Conservation (phyloP, 352 stramenopile genomes). For the Phytophthora gonapodyides region DNA sequence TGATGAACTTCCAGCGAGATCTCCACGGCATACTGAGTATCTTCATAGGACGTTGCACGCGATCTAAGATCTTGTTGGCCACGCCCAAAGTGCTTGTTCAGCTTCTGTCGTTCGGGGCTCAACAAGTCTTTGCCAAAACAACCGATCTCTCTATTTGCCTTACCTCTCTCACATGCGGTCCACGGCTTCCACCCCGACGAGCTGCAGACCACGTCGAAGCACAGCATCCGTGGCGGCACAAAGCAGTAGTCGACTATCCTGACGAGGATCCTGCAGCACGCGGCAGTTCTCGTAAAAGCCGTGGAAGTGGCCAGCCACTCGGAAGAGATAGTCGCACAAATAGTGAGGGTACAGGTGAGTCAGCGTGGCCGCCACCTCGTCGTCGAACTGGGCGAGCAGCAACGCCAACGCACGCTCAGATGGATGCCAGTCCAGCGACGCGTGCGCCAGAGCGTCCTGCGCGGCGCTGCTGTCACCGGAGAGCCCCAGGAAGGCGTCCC, state of each 20-base stretch:
- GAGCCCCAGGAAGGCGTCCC: constrained; percentile 38
- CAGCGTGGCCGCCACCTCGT: constrained; percentile 63
- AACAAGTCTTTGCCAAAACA: constrained; percentile 1
- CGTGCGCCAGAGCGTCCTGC: constrained; percentile 43
- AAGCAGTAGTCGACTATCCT: constrained; percentile 71
- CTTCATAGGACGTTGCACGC: no score
- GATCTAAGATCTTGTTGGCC: no score
- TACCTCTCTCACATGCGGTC: constrained; percentile 69
- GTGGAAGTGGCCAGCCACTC: constrained; percentile 79
- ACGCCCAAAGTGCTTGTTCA: no score
- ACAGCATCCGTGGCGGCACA: constrained; percentile 78
- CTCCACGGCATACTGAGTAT: no score
- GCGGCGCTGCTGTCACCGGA: constrained; percentile 30
- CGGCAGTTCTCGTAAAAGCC: constrained; percentile 83
- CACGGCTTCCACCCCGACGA: constrained; percentile 70
- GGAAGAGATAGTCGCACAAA: constrained; percentile 85
- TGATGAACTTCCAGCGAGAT: background rate
- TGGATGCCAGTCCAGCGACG: constrained; percentile 63
- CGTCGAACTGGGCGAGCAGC: constrained; percentile 78
- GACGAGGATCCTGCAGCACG: constrained; percentile 63
- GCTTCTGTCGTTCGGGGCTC: background rate
- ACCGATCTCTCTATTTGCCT: constrained; percentile 23
- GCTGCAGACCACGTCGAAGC: constrained; percentile 62
- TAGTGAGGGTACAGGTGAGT: constrained; percentile 73
- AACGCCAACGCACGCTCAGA: constrained; percentile 73